Evolutionary conservation across 31 red algal species (phyloP), one percentile per base, ranked within the genome.

Genomic region (Odonthalia washingtoniensis): DNA sequence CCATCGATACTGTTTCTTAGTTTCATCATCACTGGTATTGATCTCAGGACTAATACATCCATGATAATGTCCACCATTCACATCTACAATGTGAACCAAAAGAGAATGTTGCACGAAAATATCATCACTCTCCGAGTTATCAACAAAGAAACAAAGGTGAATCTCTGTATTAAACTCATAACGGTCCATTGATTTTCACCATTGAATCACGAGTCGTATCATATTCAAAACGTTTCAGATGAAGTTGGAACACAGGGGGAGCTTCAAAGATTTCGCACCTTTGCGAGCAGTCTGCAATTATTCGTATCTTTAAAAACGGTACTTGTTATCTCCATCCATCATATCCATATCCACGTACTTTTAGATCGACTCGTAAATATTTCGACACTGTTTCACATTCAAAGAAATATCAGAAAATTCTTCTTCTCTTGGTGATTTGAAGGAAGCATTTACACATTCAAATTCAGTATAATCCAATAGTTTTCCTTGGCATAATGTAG

Each of bases 271-370:
- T 40, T 92, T 91, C 35, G 93, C 94, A 4, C 97, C 97, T 52
- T 95, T 99, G 41, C 87, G 65, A 2, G 97, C 97, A 6, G 95
- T 88, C 53, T 99, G 97, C 26, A 96, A 72, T 40, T 96, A 92
- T 46, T 92, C 94, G 74, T 80, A 95, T 4, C 97, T 94, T 63
- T 99, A 91, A 44, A 94, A 94, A 21, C 92, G 89, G 70, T 96
- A 96, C 77, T 95, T 95, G 94, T 99, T 99, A 57, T 99, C 97
- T 33, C 97, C 97, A 35, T 96, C 94, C 92, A 99, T 92, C 87
- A 94, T 92, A 75, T 99, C 97, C 65, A 99, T 94, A 86, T 99
- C 95, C 16, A 80, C 95, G 74, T 96, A 99, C 76, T 96, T 96
- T 24, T 93, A 91, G 85, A 99, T 95, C 31, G 97, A 96, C 5